phyloP scores from a whole-genome alignment of 2,329 filamentous ascomycete species.

The Apiospora sp. region DNA sequence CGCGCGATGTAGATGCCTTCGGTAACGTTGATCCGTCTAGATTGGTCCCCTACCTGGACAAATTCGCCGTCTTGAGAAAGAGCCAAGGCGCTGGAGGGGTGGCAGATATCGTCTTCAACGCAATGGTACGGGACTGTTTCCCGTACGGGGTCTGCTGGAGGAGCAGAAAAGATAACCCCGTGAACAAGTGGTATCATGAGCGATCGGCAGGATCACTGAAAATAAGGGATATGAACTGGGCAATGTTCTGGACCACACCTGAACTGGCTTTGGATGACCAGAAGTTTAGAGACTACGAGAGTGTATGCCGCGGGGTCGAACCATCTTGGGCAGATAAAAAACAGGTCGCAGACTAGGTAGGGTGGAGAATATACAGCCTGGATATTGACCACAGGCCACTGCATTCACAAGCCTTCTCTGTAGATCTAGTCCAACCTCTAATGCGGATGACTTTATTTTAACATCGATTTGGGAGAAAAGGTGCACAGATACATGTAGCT shows the following conservation, averaged over 20 bases:
- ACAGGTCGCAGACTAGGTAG: constrained; percentile 61
- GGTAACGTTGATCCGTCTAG: constrained; percentile 62
- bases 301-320: constrained; percentile 71
- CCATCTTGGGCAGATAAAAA: constrained; percentile 71
- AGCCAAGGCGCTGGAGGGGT: constrained; percentile 92
- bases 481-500: neutral
- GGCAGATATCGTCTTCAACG: constrained; percentile 94
- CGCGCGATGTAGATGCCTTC: constrained; percentile 65
- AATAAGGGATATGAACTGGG: constrained; percentile 84
- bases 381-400: neutral
- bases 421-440: neutral
- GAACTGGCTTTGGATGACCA: constrained; percentile 63
- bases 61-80: constrained; percentile 91
- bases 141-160: constrained; percentile 92
- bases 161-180: constrained; percentile 87
- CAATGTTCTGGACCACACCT: constrained; percentile 96
- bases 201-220: constrained; percentile 84
- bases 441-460: neutral
- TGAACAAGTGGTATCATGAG: constrained; percentile 99
- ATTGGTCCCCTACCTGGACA: constrained; percentile 93
- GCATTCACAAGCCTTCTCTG: too few species aligned
- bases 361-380: neutral
- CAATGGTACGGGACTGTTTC: constrained; percentile 91
- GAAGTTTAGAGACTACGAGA: constrained; percentile 73
- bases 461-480: neutral